Evolutionary conservation across 1,284 basidiomycete species (phyloP), one percentile per base, ranked within the genome.

Genomic region (Trametes sp.): DNA sequence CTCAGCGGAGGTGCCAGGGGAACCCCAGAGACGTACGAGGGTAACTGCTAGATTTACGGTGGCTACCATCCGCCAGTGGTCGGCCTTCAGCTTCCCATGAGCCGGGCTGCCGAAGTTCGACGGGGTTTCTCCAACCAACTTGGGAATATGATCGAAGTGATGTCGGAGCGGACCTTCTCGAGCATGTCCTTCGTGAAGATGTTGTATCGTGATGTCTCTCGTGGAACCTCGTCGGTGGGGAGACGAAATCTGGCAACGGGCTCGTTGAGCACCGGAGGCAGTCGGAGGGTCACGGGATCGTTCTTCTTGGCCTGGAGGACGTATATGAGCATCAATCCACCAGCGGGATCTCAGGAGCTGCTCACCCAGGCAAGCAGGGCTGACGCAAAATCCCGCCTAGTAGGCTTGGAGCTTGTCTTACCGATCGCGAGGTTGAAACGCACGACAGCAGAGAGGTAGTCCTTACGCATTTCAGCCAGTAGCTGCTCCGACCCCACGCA

Each of bases 31-130:
- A 1, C 73, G 69, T 2, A 71, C 68, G 8, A 79, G 64, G 0
- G 78, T 78, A 36, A 77, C 68, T 4, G 73, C 71, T 0, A 80
- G 68, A 62, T 72, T 66, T 28, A 76, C 55, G 0, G 69, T 71
- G 44, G 68, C 65, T 9, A 72, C 58, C 9, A 58, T 66, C 4
- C 72, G 63, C 79, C 79, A 81, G 48, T 80, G 70, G 54, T 81
- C 78, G 1, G 80, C 79, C 31, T 62, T 73, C 16, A 79, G 70
- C 45, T 78, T 78, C 4, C 79, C 77, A 24, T 70, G 68, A 2
- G 57, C 59, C 0, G 65, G 59, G 31, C 69, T 73, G 0, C 79
- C 79, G 11, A 76, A 71, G 44, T 73, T 69, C 4, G 31, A 42
- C 4, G 78, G 77, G 74, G 72, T 4, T 31, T 46, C 2, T 68